Percentiles rank a stretch among this genome's conserved stretches.
phyloP scores from a whole-genome alignment of 1,139 yeast genomes.

The Kurtzmaniella quercitrusa region DNA sequence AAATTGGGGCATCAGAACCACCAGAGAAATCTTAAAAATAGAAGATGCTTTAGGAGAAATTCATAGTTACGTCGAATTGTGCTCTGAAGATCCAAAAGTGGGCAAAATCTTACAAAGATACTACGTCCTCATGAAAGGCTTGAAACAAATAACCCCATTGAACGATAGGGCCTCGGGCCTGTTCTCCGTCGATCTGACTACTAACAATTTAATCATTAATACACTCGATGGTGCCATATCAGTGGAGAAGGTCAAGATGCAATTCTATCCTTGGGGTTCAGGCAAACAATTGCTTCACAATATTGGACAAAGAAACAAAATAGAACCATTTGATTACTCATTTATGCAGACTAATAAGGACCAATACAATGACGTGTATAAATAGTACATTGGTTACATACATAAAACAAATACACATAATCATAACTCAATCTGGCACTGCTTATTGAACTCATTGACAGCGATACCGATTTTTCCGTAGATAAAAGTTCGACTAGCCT shows the following conservation, averaged over 20 bases:
- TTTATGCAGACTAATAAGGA: not conserved
- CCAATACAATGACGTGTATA: not conserved
- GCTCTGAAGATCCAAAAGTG: slow-evolving; percentile 7
- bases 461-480: slow-evolving; percentile 77
- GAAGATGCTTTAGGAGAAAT: slow-evolving; percentile 59
- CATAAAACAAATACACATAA: not conserved
- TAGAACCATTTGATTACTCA: slow-evolving; percentile 1
- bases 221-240: slow-evolving; percentile 42
- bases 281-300: slow-evolving; percentile 36
- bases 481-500: slow-evolving; percentile 57
- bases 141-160: slow-evolving; percentile 11
- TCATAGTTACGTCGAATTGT: slow-evolving; percentile 31
- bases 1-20: slow-evolving; percentile 38
- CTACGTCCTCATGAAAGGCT: slow-evolving; percentile 45
- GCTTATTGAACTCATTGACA: slow-evolving; percentile 73
- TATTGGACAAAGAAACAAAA: slow-evolving; percentile 47
- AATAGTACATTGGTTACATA: not conserved
- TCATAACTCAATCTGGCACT: slow-evolving; percentile 40
- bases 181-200: slow-evolving; percentile 26
- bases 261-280: slow-evolving; percentile 47
- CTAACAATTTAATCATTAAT: slow-evolving; percentile 29
- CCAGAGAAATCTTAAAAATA: slow-evolving; percentile 40
- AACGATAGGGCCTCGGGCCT: slow-evolving; percentile 1
- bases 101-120: slow-evolving; percentile 15
- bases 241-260: slow-evolving; percentile 43